Base-by-base conservation (phyloP, 345 rosid genomes). In the Toxicodendron radicans region DNA sequence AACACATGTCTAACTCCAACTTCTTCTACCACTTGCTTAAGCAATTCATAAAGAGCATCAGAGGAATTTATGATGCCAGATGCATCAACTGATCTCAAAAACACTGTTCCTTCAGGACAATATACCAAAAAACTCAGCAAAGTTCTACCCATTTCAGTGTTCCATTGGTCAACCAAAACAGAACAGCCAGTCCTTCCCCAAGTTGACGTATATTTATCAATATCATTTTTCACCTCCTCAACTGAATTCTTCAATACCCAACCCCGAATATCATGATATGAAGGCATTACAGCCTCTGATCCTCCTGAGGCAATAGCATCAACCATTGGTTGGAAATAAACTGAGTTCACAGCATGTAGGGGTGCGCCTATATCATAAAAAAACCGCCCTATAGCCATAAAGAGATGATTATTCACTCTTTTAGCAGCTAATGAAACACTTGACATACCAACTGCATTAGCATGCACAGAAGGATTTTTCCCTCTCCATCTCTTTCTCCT, bases 131-230 rank as follows among this genome's bases (percentile, higher is more conserved):
- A 84, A 30, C 84, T 85, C 23, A 93, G 88, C 60, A 88, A 65
- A 56, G 71, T 73, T 66, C 73, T 53, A 33, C 92, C 97, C 35
- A 76, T 66, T 62, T 74, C 85, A 0, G 87, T 78, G 75, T 73
- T 84, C 83, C 79, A 73, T 67, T 93, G 93, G 65, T 91, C 90
- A 13, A 95, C 92, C 82, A 95, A 58, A 70, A 93, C 64, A 20
- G 98, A 91, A 76, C 93, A 93, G 54, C 97, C 98, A 16, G 89
- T 89, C 78, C 48, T 90, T 70, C 65, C 88, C 98, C 97, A 93
- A 48, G 73, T 75, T 58, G 64, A 61, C 64, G 64, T 66, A 18
- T 62, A 49, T 63, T 76, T 87, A 30, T 85, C 82, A 32, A 82
- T 76, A 32, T 88, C 93, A 27, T 79, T 87, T 79, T 75, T 93